Percentiles rank a stretch among this genome's conserved stretches.
These are phyloP conservation scores for Curvularia eragrostidis DNA, from an alignment of 2,329 filamentous ascomycete genomes.

Conservation along the genomic window DNA sequence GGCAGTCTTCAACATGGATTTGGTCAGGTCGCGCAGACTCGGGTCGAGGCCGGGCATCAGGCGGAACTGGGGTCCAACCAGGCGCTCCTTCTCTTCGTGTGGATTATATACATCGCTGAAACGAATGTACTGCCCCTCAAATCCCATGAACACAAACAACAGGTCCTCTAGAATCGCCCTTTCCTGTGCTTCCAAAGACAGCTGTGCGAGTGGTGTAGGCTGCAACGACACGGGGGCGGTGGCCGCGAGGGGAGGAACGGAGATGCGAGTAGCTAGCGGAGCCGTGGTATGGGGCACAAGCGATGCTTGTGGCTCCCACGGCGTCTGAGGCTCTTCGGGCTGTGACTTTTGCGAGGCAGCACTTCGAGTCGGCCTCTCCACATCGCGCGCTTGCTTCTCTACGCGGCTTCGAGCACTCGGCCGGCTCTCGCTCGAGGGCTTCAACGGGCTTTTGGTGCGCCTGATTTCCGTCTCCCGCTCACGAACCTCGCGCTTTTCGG, in stretches of 20 bases:
- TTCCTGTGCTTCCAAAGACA: constrained; percentile 84
- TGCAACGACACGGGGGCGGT: constrained; percentile 73
- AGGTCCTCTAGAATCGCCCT: constrained; percentile 87
- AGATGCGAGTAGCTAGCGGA: constrained; percentile 74
- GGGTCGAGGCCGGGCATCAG: constrained; percentile 86
- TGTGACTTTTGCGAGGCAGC: constrained; percentile 30
- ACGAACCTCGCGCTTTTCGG: constrained; percentile 46
- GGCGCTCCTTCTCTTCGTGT: constrained; percentile 80
- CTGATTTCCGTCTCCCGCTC: constrained; percentile 46
- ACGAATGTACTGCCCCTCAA: constrained; percentile 95
- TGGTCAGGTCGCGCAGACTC: constrained; percentile 84
- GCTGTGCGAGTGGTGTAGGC: constrained; percentile 69
- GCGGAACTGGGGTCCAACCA: constrained; percentile 81
- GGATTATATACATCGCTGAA: constrained; percentile 85
- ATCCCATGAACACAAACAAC: constrained; percentile 96
- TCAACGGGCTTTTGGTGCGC: constrained; percentile 48
- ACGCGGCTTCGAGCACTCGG: constrained; percentile 42
- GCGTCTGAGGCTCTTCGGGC: constrained; percentile 42
- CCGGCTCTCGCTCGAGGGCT: constrained; percentile 43
- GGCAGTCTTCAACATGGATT: constrained; percentile 90
- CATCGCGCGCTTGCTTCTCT: constrained; percentile 40
- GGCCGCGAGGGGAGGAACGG: constrained; percentile 66
- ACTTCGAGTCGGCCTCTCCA: constrained; percentile 33
- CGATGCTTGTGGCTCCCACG: constrained; percentile 82
- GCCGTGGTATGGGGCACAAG: constrained; percentile 73